Percentiles rank a stretch among this genome's conserved stretches.
These are phyloP conservation scores for Testicularia cyperi DNA, from an alignment of 1,284 basidiomycete species.

Conservation along the genomic window DNA sequence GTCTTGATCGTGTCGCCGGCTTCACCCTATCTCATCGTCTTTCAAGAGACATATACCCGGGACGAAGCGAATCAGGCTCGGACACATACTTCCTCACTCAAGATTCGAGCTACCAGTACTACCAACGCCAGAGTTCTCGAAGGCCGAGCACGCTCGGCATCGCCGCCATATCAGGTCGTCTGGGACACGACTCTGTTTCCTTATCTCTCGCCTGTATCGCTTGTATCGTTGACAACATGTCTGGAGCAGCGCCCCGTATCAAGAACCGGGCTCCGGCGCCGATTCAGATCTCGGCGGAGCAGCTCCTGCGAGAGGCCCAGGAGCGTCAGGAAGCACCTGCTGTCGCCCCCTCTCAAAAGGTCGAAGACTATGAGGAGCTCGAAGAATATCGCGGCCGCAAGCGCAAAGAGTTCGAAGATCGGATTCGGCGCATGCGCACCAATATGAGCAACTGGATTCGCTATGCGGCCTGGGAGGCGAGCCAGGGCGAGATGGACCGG, in stretches of 20 bases:
- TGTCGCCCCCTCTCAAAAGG: constrained; percentile 62
- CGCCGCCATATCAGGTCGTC: too few species aligned
- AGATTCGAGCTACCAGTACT: too few species aligned
- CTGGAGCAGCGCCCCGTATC: constrained; percentile 66
- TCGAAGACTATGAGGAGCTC: constrained; percentile 96
- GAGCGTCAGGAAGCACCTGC: constrained; percentile 91
- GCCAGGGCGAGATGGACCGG: constrained; percentile 74
- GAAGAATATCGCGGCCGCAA: constrained; percentile 93
- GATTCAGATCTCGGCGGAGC: constrained; percentile 96
- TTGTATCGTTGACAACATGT: too few species aligned
- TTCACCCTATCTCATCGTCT: too few species aligned
- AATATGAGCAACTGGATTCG: constrained; percentile 67
- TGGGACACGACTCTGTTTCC: too few species aligned
- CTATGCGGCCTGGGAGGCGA: constrained; percentile 77
- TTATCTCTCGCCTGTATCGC: too few species aligned
- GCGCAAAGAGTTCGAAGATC: constrained; percentile 93
- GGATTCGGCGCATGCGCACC: constrained; percentile 82
- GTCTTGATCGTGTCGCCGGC: too few species aligned
- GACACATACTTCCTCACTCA: too few species aligned
- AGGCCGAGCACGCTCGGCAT: too few species aligned
- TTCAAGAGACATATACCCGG: too few species aligned
- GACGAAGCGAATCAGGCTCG: too few species aligned
- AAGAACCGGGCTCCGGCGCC: constrained; percentile 92
- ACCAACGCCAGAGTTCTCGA: too few species aligned
- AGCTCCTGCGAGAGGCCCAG: constrained; percentile 94